Evolutionary conservation across 371 early-diverging fungal species (phyloP), one percentile per base, ranked within the genome.

Genomic region (Rhizomucor miehei): DNA sequence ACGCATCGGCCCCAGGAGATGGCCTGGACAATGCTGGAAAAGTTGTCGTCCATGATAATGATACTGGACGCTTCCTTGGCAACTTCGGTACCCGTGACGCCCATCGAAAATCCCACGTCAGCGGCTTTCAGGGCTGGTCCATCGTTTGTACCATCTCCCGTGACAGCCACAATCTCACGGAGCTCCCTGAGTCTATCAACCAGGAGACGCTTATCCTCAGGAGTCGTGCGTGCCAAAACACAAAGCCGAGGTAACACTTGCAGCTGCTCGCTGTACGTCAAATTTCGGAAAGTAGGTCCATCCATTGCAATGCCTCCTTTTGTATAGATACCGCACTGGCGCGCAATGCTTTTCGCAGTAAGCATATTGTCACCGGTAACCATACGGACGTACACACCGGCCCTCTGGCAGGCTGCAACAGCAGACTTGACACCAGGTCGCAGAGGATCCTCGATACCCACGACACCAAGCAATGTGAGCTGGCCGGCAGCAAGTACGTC

Each of bases 301-400:
- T 82, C 83, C 75, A 90, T 82, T 29, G 79, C 76, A 39, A 74
- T 67, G 29, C 85, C 84, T 45, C 84, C 81, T n/a, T 67, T 56
- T 6, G 73, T 80, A 54, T 80, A 80, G 52, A 90, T 89, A 38
- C 82, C 82, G 50, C 84, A 82, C 59, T 87, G 80, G 14, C 68
- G 77, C 17, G 89, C 90, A 57, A 90, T 86, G n/a, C 81, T 74
- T 59, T 77, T 75, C 17, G 90, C 89, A 6, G 86, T 89, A 24
- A 79, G 49, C 52, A 88, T 54, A 56, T 88, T 85, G 62, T 90
- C 90, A 39, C 90, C 90, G 25, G 90, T 90, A 11, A 92, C 89
- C 91, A 91, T 92, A 3, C 88, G 84, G 17, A 92, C 87, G 58
- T 76, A 67, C 10, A 91, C 86, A 47, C 92, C 91, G 17, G 91